Evolutionary conservation across 352 stramenopile genomes (phyloP).

Genomic region (Pythium brachiatum): DNA sequence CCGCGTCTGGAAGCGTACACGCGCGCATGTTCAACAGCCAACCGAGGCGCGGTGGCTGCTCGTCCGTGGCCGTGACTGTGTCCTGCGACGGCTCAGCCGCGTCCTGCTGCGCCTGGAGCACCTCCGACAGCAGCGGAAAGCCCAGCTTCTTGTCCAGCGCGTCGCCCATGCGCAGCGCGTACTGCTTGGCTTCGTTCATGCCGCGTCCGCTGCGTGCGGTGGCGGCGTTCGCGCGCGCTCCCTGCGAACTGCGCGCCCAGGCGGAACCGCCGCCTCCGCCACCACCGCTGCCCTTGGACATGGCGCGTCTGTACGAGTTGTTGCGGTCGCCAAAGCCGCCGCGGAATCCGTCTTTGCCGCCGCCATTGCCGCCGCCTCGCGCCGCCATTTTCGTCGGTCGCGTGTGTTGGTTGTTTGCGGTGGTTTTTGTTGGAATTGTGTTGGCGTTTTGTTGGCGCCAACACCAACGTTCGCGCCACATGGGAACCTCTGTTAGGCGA

Average conservation of each 20-base stretch:
- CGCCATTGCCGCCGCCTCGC: slow-evolving; percentile 4
- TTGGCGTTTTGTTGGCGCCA: slow-evolving; percentile 4
- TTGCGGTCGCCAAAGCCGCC: slow-evolving; percentile 9
- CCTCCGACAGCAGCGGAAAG: slow-evolving; percentile 53
- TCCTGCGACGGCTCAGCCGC: background rate
- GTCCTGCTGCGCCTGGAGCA: slow-evolving; percentile 40
- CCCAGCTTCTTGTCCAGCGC: slow-evolving; percentile 70
- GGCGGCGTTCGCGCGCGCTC: slow-evolving; percentile 58
- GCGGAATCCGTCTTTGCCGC: background rate
- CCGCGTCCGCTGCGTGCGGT: slow-evolving; percentile 32
- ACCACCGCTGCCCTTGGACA: slow-evolving; percentile 30
- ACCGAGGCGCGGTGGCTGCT: slow-evolving; percentile 39
- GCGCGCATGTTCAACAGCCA: slow-evolving; percentile 75
- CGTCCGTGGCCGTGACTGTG: background rate
- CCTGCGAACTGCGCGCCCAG: slow-evolving; percentile 71
- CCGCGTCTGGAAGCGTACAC: slow-evolving; percentile 50
- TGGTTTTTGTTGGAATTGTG: background rate
- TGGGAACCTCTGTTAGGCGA: slow-evolving; percentile 4
- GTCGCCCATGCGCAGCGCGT: slow-evolving; percentile 56
- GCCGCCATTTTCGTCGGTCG: slow-evolving; percentile 2
- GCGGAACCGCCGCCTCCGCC: slow-evolving; percentile 37
- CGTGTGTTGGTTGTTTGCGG: background rate
- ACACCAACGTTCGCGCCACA: slow-evolving; percentile 9
- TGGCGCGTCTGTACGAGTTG: slow-evolving; percentile 48
- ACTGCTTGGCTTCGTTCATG: slow-evolving; percentile 64